Evolutionary conservation across 805 yeast genomes (phyloP), one percentile per base, ranked within the genome.

Genomic region (Schwanniomyces occidentalis): DNA sequence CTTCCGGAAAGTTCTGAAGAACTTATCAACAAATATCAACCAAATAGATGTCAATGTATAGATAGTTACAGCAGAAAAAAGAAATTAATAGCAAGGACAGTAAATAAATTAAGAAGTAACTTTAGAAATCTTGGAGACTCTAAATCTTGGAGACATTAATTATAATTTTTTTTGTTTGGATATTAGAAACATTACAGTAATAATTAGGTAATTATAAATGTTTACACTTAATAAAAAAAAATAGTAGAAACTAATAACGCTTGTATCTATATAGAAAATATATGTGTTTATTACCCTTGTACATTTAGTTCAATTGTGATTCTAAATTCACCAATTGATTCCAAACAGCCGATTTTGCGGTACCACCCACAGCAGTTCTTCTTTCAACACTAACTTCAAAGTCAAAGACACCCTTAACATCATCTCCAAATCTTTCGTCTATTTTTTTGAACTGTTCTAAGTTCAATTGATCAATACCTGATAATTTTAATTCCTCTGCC

Each of bases 281-380:
- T 5, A 15, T 10, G n/a, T 12, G 24, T 21, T 26, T 3, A 15
- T 15, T 26, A 26, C 7, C 16, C 9, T 16, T 16, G 16, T 26
- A 26, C 16, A 16, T 9, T 21, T 16, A 3, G 10, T 26, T 9
- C 14, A 24, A 14, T 16, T 26, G 16, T 26, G 16, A 16, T 27
- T 45, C 48, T 45, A 76, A 60, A 34, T 43, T 49, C 3, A 54
- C 58, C 30, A 91, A 66, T 63, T 93, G 99, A 52, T 78, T 75
- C 32, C 78, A 55, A n/a, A 93, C 86, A 10, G 99, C 97, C 22
- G 79, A 63, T 62, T 82, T 88, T 10, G 98, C 96, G 20, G 99
- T 90, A 48, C 99, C 99, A 42, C 99, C 99, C 37, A 81, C 89
- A 14, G 98, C 96, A 33, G 83, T 79, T 69, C 99, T 86, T 75